Evolutionary conservation across 2,329 filamentous ascomycete genomes (phyloP).

Genomic region (Cercospora berteroae): DNA sequence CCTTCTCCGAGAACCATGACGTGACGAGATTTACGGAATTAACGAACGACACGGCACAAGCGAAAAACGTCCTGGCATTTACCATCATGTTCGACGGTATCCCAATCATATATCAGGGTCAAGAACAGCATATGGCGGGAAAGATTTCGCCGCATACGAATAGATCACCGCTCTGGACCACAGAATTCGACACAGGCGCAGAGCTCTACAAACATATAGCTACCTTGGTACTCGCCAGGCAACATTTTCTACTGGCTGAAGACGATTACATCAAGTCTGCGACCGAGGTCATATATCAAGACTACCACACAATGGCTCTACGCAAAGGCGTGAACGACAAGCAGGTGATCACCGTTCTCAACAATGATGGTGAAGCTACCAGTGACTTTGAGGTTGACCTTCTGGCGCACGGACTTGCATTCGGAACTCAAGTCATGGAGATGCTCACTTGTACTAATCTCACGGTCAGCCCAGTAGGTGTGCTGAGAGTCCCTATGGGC

Average conservation of each 20-base stretch:
- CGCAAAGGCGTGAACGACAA: conserved; percentile 43
- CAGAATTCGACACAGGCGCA: conserved; percentile 41
- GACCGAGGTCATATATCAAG: conserved; percentile 46
- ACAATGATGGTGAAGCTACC: conserved; percentile 40
- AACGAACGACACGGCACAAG: conserved; percentile 39
- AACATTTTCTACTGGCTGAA: conserved; percentile 42
- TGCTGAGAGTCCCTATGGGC: conserved; percentile 37
- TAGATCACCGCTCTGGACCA: conserved; percentile 41
- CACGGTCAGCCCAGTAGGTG: conserved; percentile 30
- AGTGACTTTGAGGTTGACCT: conserved; percentile 39
- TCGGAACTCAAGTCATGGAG: conserved; percentile 35
- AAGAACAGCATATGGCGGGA: conserved; percentile 44
- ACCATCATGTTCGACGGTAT: conserved; percentile 45
- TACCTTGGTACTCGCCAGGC: conserved; percentile 46
- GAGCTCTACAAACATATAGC: conserved; percentile 43
- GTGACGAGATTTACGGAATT: conserved; percentile 40
- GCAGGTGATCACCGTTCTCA: conserved; percentile 48
- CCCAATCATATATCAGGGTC: conserved; percentile 45
- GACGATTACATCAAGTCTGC: conserved; percentile 44
- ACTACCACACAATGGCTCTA: conserved; percentile 46
- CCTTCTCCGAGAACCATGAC: conserved; percentile 46
- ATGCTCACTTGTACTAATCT: conserved; percentile 37
- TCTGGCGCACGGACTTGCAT: conserved; percentile 32
- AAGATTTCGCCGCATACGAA: conserved; percentile 35
- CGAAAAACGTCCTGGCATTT: conserved; percentile 42